phyloP scores from a whole-genome alignment of 371 early-diverging fungal genomes.

The Lichtheimia hyalospora region DNA sequence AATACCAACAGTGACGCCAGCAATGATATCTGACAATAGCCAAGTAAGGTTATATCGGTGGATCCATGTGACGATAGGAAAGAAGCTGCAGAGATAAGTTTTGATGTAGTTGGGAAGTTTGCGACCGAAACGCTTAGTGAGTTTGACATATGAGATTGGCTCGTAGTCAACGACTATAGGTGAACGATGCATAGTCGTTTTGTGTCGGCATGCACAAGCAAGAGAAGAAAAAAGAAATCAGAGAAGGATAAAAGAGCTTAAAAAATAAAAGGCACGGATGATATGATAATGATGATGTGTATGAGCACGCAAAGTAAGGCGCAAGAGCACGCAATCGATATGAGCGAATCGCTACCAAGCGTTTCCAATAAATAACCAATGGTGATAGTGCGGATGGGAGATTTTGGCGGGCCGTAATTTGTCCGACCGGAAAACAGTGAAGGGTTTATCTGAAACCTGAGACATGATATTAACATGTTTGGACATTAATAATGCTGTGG shows the following conservation, averaged over 20 bases:
- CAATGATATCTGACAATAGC: constrained; percentile 81
- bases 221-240: not conserved
- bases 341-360: not conserved
- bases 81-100: constrained; percentile 33
- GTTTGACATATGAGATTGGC: constrained; percentile 17
- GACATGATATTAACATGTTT: no score
- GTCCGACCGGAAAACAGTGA: no score
- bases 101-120: constrained; percentile 27
- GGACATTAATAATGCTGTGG: no score
- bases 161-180: constrained; percentile 43
- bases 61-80: constrained; percentile 73
- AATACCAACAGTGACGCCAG: constrained; percentile 85
- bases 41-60: constrained; percentile 48
- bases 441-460: no score
- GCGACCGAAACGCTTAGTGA: constrained; percentile 16
- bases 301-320: not conserved
- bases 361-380: not conserved
- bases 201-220: not conserved
- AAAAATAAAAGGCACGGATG: not conserved
- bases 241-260: not conserved
- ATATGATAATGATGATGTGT: not conserved
- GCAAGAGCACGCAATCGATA: constrained; percentile 2
- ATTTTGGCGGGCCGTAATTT: no score
- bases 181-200: constrained; percentile 4
- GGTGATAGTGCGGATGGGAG: not conserved